Percentiles rank a stretch among this genome's conserved stretches.
Evolutionary conservation across 108 stramenopile genomes (phyloP).

Genomic region (Phaeodactylum tricornutum): DNA sequence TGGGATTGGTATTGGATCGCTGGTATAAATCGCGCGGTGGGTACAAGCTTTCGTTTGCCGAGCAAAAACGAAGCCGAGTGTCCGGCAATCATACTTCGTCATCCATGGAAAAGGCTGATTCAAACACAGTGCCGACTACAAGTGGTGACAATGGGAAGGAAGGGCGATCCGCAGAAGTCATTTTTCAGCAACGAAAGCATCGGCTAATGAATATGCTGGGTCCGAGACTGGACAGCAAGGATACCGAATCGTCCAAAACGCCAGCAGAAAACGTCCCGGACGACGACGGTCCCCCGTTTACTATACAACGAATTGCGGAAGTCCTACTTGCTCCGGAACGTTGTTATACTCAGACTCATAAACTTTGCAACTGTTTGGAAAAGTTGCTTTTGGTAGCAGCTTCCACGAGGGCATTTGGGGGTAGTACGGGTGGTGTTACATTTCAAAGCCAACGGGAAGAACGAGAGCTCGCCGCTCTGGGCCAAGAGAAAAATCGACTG

Average conservation of each 20-base stretch:
- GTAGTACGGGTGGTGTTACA: constrained; percentile 32
- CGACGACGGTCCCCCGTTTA: constrained; percentile 32
- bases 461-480: constrained; percentile 37
- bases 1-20: constrained; percentile 35
- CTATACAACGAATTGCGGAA: constrained; percentile 47
- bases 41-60: constrained; percentile 37
- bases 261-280: not conserved
- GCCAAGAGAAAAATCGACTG: constrained; percentile 26
- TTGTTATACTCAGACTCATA: constrained; percentile 57
- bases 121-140: not conserved
- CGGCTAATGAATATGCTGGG: constrained; percentile 21
- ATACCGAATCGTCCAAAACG: not conserved
- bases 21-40: constrained; percentile 26
- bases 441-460: constrained; percentile 29
- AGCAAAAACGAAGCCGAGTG: constrained; percentile 14
- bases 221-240: not conserved
- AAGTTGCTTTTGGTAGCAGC: constrained; percentile 42
- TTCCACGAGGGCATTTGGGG: constrained; percentile 34
- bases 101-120: not conserved
- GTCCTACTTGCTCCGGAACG: constrained; percentile 35
- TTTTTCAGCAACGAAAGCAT: constrained; percentile 29
- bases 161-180: constrained; percentile 15
- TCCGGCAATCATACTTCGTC: no score
- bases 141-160: not conserved
- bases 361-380: constrained; percentile 54